Evolutionary conservation across 495 filamentous ascomycete genomes (phyloP).

Genomic region (Xanthoparmelia taractica): DNA sequence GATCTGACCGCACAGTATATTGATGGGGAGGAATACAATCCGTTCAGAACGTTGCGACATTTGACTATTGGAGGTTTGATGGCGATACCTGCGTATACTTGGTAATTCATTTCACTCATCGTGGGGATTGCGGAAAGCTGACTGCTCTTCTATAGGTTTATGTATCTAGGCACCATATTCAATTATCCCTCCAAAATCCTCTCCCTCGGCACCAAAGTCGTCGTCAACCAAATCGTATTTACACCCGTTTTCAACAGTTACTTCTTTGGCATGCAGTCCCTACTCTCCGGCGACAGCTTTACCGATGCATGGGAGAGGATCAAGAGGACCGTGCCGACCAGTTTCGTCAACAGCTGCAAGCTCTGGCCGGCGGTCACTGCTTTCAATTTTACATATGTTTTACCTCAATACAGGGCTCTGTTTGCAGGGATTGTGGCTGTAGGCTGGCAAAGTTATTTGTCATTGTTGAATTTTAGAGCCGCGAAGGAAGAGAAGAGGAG

Average conservation of each 20-base stretch:
- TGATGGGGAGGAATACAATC: conserved; percentile 56
- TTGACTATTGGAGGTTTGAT: conserved; percentile 62
- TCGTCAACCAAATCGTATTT: conserved; percentile 74
- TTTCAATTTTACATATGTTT: conserved; percentile 77
- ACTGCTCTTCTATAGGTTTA: conserved; percentile 51
- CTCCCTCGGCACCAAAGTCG: conserved; percentile 66
- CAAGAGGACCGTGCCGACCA: conserved; percentile 65
- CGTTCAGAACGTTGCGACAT: conserved; percentile 59
- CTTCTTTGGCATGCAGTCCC: conserved; percentile 82
- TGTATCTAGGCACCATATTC: conserved; percentile 70
- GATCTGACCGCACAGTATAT: conserved; percentile 67
- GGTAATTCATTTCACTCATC: too few relatives aligned
- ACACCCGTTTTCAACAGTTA: conserved; percentile 84
- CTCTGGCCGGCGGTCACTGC: conserved; percentile 87
- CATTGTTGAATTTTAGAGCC: conserved; percentile 68
- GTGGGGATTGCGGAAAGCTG: too few relatives aligned
- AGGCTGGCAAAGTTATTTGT: conserved; percentile 88
- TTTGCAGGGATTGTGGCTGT: conserved; percentile 69
- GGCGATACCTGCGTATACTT: conserved; percentile 72
- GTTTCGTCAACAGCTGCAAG: conserved; percentile 72
- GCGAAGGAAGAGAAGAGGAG: conserved; percentile 42
- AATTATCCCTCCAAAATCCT: conserved; percentile 67
- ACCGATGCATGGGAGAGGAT: conserved; percentile 61
- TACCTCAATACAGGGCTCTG: conserved; percentile 66
- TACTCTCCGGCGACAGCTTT: conserved; percentile 48